phyloP scores from a whole-genome alignment of 228 moss, liverwort and hornwort species.

The Sphagnum magellanicum region DNA sequence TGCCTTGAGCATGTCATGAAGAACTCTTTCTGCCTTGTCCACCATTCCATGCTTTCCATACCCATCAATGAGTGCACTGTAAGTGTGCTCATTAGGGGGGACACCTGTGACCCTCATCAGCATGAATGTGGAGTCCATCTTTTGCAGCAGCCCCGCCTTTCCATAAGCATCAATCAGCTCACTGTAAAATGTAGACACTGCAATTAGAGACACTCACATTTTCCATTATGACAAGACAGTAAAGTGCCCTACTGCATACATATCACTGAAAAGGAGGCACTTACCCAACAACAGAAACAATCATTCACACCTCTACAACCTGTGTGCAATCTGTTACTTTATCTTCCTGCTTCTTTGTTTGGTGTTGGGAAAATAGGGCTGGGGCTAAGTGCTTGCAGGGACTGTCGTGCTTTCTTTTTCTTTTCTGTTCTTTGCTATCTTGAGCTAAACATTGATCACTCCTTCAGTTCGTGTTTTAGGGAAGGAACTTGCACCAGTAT shows the following conservation, averaged over 20 bases:
- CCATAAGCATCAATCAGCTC: slow-evolving; percentile 67
- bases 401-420: no score
- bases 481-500: slow-evolving; percentile 23
- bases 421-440: no score
- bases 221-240: no score
- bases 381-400: no score
- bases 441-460: background rate
- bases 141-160: slow-evolving; percentile 44
- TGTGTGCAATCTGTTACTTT: no score
- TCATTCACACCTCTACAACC: no score
- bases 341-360: no score
- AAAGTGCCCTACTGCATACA: background rate
- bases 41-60: slow-evolving; percentile 67
- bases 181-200: slow-evolving; percentile 17
- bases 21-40: slow-evolving; percentile 41
- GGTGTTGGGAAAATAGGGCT: no score
- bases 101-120: slow-evolving; percentile 55
- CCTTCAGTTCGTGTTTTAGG: background rate
- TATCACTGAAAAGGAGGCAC: background rate
- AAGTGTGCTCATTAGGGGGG: slow-evolving; percentile 55
- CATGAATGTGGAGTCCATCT: slow-evolving; percentile 53
- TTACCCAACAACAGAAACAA: no score
- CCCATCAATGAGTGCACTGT: slow-evolving; percentile 57
- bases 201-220: background rate
- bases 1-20: slow-evolving; percentile 50